Conservation (phyloP, 164 flowering plant species). For the Vitis amurensis region DNA sequence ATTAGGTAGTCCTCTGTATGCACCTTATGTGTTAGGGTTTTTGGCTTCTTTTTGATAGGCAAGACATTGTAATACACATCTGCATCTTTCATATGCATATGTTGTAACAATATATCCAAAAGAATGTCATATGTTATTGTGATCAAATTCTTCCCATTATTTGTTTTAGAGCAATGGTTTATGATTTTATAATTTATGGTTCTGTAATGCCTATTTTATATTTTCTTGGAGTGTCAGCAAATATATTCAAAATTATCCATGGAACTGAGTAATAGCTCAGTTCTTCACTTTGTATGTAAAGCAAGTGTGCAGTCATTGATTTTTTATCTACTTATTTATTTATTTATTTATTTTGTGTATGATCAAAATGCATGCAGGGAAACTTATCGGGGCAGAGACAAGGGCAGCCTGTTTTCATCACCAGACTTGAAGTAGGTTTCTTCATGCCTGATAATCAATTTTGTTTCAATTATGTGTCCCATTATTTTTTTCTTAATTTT, state of each 20-base stretch:
- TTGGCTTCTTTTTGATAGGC: too few relatives aligned
- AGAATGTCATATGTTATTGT: too few relatives aligned
- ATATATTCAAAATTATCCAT: too few relatives aligned
- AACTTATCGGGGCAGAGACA: slow-evolving; percentile 74
- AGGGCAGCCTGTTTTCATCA: slow-evolving; percentile 80
- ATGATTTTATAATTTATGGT: background rate
- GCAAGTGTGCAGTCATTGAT: slow-evolving; percentile 1
- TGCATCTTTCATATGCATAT: too few relatives aligned
- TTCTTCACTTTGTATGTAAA: background rate
- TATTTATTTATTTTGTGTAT: background rate
- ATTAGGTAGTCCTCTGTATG: too few relatives aligned
- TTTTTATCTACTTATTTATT: background rate
- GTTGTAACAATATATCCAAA: too few relatives aligned
- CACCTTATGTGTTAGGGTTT: too few relatives aligned
- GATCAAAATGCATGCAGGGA: slow-evolving; percentile 45
- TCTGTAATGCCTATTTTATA: background rate
- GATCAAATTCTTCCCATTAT: too few relatives aligned
- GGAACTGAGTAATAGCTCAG: background rate
- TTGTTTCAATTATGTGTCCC: too few relatives aligned
- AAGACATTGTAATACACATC: too few relatives aligned
- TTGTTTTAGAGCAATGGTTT: too few relatives aligned
- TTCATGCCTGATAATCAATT: background rate
- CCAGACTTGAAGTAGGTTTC: slow-evolving; percentile 78
- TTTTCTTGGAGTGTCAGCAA: background rate
- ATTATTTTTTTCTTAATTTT: background rate